These are phyloP conservation scores for Cryptomeria japonica DNA, from an alignment of 75 land plant species.

Conservation along the genomic window DNA sequence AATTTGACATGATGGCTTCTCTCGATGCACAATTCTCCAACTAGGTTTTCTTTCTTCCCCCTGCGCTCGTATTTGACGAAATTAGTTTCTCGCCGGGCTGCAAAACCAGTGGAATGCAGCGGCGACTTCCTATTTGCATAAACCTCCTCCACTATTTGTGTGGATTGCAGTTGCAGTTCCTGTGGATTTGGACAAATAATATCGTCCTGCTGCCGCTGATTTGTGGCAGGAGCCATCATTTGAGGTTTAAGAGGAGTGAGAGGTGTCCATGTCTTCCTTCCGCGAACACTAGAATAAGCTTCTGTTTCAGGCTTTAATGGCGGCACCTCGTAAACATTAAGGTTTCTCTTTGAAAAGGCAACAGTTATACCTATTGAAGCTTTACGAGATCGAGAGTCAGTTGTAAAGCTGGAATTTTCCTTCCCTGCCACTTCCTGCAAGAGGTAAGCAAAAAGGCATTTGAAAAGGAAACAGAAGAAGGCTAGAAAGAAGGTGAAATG, in stretches of 20 bases:
- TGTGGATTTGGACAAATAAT: background rate
- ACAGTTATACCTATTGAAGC: background rate
- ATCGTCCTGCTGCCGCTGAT: background rate
- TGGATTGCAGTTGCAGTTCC: background rate
- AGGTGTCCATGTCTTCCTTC: background rate
- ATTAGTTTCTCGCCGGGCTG: background rate
- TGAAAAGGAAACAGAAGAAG: no score
- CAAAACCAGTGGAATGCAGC: constrained; percentile 9
- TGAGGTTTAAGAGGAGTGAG: background rate
- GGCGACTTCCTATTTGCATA: background rate
- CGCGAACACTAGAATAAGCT: background rate
- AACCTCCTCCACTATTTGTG: background rate
- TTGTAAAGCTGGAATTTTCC: constrained; percentile 5
- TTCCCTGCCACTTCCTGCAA: background rate
- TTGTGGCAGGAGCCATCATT: background rate
- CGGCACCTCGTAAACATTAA: background rate
- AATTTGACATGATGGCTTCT: constrained; percentile 21
- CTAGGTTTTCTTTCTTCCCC: background rate
- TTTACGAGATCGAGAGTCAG: background rate
- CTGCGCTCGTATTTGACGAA: constrained; percentile 9
- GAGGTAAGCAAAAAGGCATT: no score
- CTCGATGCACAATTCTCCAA: constrained; percentile 5
- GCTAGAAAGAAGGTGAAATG: no score
- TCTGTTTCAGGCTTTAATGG: background rate
- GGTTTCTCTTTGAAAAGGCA: background rate